Conservation (phyloP, 176 grass and related monocot genomes). For the Poa annua region DNA sequence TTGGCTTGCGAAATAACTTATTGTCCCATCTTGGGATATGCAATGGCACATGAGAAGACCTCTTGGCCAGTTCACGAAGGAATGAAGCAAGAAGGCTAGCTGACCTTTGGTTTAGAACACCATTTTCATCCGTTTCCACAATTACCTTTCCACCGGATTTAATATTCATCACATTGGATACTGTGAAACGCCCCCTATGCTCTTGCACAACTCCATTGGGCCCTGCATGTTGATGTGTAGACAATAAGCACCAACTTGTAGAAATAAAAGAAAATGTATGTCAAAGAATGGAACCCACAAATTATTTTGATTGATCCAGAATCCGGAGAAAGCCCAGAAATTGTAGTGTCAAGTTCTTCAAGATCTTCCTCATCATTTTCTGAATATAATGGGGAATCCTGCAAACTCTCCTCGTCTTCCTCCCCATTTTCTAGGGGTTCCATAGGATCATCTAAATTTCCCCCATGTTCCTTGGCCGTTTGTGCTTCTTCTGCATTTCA, state of each 20-base stretch:
- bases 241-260: not conserved
- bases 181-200: not conserved
- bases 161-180: not conserved
- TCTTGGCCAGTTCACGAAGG: not conserved
- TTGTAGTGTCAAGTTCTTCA: not conserved
- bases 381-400: too few species aligned
- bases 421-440: not conserved
- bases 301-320: not conserved
- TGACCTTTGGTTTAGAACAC: not conserved
- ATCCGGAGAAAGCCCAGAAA: not conserved
- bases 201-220: not conserved
- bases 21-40: constrained; percentile 11
- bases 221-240: not conserved
- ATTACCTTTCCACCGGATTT: not conserved
- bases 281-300: not conserved
- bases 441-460: too few species aligned
- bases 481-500: not conserved
- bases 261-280: not conserved
- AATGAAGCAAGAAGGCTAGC: not conserved
- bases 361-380: not conserved
- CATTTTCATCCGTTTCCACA: not conserved
- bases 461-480: too few species aligned
- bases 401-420: not conserved
- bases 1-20: not conserved
- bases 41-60: not conserved